Conservation (phyloP, 768 basidiomycete genomes). For the Strobilomyces dryophilus region DNA sequence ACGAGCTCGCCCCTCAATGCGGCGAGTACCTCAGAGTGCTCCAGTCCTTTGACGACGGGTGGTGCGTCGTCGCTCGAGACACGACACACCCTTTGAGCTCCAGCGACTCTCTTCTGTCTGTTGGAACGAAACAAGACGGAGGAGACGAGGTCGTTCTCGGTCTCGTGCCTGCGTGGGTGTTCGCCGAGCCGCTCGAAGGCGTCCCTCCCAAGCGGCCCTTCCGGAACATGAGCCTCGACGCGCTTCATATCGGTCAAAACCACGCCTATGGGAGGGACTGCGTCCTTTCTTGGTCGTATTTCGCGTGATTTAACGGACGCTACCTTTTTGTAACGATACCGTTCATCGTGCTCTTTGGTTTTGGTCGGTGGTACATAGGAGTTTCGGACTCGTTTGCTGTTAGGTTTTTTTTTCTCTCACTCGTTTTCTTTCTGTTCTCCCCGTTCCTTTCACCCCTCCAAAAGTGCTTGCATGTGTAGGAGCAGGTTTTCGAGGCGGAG, state of each 20-base stretch:
- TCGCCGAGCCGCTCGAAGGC: constrained; percentile 59
- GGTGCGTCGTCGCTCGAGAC: constrained; percentile 70
- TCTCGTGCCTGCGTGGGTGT: constrained; percentile 74
- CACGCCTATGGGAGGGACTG: constrained; percentile 38
- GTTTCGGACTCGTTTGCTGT: neutral
- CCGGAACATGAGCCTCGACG: constrained; percentile 47
- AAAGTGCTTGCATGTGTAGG: neutral
- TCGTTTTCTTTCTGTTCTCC: neutral
- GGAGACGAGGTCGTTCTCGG: constrained; percentile 57
- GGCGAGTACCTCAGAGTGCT: constrained; percentile 63
- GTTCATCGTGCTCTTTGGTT: neutral
- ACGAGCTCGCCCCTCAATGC: constrained; percentile 56
- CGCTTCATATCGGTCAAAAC: constrained; percentile 46
- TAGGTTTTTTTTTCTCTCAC: neutral
- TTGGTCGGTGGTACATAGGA: neutral
- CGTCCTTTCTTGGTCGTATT: constrained; percentile 56
- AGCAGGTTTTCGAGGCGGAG: neutral
- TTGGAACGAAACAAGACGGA: constrained; percentile 13
- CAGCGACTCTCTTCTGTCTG: constrained; percentile 30
- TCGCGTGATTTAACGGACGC: neutral
- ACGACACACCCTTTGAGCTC: constrained; percentile 31
- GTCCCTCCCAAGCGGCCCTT: constrained; percentile 59
- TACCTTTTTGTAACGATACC: neutral
- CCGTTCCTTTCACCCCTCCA: neutral
- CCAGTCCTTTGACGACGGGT: constrained; percentile 72